These are phyloP conservation scores for Alternaria metachromatica DNA, from an alignment of 2,329 filamentous ascomycete genomes.

Conservation along the genomic window DNA sequence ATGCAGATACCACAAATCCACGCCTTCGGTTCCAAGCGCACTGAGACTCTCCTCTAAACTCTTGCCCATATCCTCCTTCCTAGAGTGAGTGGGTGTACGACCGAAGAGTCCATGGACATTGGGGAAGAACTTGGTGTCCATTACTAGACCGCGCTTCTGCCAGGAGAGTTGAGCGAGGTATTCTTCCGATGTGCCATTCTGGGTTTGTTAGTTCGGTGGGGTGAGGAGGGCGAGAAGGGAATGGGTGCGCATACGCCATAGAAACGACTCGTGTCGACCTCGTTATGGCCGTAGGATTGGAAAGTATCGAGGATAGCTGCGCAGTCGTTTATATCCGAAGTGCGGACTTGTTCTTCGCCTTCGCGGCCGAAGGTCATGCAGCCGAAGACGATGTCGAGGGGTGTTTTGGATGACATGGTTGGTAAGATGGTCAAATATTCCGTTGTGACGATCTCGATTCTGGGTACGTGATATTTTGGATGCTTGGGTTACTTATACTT, in stretches of 20 bases:
- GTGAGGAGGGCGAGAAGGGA: too few species aligned
- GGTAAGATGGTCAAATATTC: neutral
- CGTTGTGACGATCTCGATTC: neutral
- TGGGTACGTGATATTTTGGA: neutral
- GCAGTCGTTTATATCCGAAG: constrained; percentile 21
- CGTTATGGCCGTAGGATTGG: constrained; percentile 40
- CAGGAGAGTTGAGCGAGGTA: constrained; percentile 53
- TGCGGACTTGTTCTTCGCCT: constrained; percentile 28
- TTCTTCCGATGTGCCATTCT: constrained; percentile 47
- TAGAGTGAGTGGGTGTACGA: constrained; percentile 33
- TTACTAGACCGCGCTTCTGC: constrained; percentile 48
- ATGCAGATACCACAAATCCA: constrained; percentile 58
- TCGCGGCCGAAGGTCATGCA: constrained; percentile 48
- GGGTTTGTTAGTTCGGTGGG: neutral
- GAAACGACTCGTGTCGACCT: constrained; percentile 50
- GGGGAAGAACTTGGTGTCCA: constrained; percentile 56
- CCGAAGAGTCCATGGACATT: constrained; percentile 27
- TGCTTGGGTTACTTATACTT: neutral
- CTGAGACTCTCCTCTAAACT: constrained; percentile 47
- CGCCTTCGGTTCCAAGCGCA: constrained; percentile 44
- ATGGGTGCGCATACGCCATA: constrained; percentile 34
- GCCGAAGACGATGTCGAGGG: constrained; percentile 44
- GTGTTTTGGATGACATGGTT: constrained; percentile 21
- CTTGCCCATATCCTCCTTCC: constrained; percentile 33
- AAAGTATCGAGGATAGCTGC: constrained; percentile 38